Evolutionary conservation across 805 yeast genomes (phyloP), one percentile per base, ranked within the genome.

Genomic region (Ogataea ganodermae): DNA sequence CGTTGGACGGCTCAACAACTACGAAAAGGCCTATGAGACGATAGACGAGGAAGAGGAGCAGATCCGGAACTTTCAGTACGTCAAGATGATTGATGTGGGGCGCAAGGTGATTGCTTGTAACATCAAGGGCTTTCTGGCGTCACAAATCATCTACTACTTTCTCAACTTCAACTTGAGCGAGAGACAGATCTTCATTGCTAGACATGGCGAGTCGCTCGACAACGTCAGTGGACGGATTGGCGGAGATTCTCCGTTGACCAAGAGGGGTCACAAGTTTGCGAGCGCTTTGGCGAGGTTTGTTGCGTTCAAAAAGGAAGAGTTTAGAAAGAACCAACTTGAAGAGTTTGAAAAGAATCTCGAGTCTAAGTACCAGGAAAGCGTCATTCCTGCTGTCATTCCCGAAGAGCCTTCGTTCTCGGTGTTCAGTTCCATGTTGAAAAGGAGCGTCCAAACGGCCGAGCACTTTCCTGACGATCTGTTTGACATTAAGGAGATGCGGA

Each of bases 11-110:
- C 75, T 92, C 52, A 70, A 75, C 35, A 92, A 92, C 62, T 92
- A 92, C 63, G 92, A 90, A 63, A 80, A 76, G 61, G 97, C 91
- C 0, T 92, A 92, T 66, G 89, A 94, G 65, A 85, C 97, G 0
- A 84, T 92, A 24, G 92, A 84, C 37, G 78, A 74, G 16, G 92
- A 86, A 57, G 92, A 85, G 60, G 80, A 78, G 46, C 71, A 75
- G 37, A 71, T 85, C 32, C 77, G 74, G 14, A 79, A 80, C 12
- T 83, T 82, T 58, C 97, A 89, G 63, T 94, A 90, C 60, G 88
- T 91, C 55, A 90, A 92, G 66, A 90, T 92, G 96, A 89, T 92
- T 47, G 92, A 92, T 65, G 97, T 91, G 9, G 98, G 99, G 6
- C 83, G 88, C 59, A 94, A 92, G 65, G 89, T 92, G 32, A 95